phyloP scores from a whole-genome alignment of 768 basidiomycete species.

The Calocybe gangraenosa region DNA sequence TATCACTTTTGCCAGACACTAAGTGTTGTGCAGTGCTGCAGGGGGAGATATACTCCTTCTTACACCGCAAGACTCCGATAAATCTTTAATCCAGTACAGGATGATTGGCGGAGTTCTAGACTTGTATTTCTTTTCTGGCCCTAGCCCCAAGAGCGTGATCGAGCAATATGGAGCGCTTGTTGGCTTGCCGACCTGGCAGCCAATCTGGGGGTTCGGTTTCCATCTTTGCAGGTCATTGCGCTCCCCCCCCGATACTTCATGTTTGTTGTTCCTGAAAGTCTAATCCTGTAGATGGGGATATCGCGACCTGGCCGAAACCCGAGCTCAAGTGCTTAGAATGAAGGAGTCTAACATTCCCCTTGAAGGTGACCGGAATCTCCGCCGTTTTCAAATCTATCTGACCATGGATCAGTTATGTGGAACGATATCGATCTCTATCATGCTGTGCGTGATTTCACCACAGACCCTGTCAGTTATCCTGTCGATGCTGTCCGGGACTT shows the following conservation, averaged over 20 bases:
- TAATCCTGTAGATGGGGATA: conserved; percentile 33
- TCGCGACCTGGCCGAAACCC: conserved; percentile 50
- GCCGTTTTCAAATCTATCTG: neutral
- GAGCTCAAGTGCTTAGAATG: conserved; percentile 49
- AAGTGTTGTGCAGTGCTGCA: conserved; percentile 40
- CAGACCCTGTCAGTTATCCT: conserved; percentile 62
- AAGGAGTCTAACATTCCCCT: conserved; percentile 70
- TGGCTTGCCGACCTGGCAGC: conserved; percentile 68
- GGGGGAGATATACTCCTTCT: conserved; percentile 69
- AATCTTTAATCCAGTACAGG: conserved; percentile 68
- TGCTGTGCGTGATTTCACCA: conserved; percentile 64
- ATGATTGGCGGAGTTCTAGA: conserved; percentile 72
- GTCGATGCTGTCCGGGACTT: conserved; percentile 47
- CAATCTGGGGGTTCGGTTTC: conserved; percentile 75
- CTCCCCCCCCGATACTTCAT: neutral
- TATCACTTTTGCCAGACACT: conserved; percentile 1
- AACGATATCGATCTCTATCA: conserved; percentile 76
- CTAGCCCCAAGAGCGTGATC: conserved; percentile 52
- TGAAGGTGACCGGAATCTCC: conserved; percentile 44
- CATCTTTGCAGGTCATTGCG: conserved; percentile 57
- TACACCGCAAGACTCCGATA: conserved; percentile 49
- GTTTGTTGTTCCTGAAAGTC: conserved; percentile 9
- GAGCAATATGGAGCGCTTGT: conserved; percentile 68
- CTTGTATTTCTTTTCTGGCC: conserved; percentile 75
- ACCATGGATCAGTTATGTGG: conserved; percentile 54